Conservation (phyloP, 2,329 filamentous ascomycete species). For the Bimuria novae-zelandiae region DNA sequence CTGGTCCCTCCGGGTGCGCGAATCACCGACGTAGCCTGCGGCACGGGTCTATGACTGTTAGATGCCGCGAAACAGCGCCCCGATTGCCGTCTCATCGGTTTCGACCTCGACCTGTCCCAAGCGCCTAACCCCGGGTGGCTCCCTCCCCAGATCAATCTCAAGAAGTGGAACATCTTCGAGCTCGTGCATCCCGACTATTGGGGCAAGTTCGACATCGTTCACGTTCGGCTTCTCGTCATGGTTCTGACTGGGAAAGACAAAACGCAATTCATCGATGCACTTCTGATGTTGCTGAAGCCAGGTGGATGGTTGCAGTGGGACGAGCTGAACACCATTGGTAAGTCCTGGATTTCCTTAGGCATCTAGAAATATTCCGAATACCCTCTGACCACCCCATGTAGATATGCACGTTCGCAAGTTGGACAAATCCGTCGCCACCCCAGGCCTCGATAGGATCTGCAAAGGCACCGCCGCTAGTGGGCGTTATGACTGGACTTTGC, state of each 20-base stretch:
- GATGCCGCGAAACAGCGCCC: conserved; percentile 26
- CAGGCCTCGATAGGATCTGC: neutral
- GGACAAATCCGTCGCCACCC: neutral
- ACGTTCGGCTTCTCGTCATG: conserved; percentile 7
- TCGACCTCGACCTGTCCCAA: conserved; percentile 30
- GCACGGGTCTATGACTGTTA: conserved; percentile 34
- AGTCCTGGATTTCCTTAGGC: no score
- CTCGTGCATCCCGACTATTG: neutral
- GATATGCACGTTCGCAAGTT: neutral
- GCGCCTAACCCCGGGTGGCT: conserved; percentile 26
- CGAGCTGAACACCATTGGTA: conserved; percentile 4
- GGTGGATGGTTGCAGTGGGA: conserved; percentile 19
- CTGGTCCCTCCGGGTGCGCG: neutral
- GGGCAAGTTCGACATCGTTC: conserved; percentile 15
- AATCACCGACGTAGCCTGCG: conserved; percentile 35
- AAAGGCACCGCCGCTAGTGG: neutral
- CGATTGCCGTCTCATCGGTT: conserved; percentile 22
- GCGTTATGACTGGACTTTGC: neutral
- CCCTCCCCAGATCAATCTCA: conserved; percentile 19
- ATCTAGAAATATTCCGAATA: neutral
- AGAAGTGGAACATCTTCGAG: conserved; percentile 8
- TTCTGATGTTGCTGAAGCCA: conserved; percentile 12
- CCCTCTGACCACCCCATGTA: neutral
- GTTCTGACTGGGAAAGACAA: conserved; percentile 11
- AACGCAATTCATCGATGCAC: neutral